Percentiles rank a stretch among this genome's conserved stretches.
Evolutionary conservation across 1,139 yeast genomes (phyloP).

Genomic region (Pichia sp.): DNA sequence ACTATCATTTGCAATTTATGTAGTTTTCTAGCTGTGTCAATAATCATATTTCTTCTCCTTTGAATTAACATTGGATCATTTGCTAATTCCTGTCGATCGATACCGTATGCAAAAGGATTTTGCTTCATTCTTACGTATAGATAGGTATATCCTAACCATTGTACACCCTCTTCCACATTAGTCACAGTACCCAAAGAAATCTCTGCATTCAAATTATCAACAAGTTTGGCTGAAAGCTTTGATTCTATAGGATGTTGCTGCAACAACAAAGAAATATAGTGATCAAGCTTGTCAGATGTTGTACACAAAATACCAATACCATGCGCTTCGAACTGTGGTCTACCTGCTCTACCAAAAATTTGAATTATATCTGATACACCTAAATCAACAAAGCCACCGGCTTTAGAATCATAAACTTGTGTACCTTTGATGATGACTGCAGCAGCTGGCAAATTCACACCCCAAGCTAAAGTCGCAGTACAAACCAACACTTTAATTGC

Average conservation of each 20-base stretch:
- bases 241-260: conserved; percentile 98
- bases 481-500: conserved; percentile 86
- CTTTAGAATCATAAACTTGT: conserved; percentile 87
- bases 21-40: conserved; percentile 71
- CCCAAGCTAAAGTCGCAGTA: conserved; percentile 99
- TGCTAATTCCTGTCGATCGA: conserved; percentile 76
- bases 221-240: conserved; percentile 63
- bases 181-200: conserved; percentile 93
- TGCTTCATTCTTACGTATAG: conserved; percentile 90
- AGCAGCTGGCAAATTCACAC: conserved; percentile 97
- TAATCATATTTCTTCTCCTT: conserved; percentile 66
- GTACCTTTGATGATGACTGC: conserved; percentile 96
- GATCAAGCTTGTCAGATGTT: conserved; percentile 72
- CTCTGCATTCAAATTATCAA: conserved; percentile 93
- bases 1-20: conserved; percentile 89
- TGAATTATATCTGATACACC: conserved; percentile 97
- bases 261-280: conserved; percentile 76
- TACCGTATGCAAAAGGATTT: conserved; percentile 91
- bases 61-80: conserved; percentile 77
- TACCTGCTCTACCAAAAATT: conserved; percentile 98
- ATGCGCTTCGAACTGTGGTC: conserved; percentile 89
- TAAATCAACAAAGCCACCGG: conserved; percentile 88
- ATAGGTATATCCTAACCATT: conserved; percentile 95
- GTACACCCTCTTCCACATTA: conserved; percentile 87
- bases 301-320: conserved; percentile 94